Evolutionary conservation across 2,329 filamentous ascomycete species (phyloP).

Genomic region (Phyllosticta citrichinensis): DNA sequence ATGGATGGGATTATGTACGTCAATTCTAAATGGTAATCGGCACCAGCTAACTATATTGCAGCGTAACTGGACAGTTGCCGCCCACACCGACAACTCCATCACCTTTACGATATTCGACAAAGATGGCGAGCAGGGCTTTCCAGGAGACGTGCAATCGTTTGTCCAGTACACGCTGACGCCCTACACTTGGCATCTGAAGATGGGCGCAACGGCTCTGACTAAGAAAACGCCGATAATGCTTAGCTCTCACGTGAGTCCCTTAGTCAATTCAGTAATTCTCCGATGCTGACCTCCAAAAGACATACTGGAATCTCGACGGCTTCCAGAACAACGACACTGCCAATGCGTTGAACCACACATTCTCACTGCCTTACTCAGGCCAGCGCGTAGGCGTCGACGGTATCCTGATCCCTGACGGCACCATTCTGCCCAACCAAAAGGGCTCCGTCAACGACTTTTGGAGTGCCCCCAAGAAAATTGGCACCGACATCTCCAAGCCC

Average conservation of each 20-base stretch:
- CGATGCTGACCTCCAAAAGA: constrained; percentile 31
- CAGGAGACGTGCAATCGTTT: constrained; percentile 64
- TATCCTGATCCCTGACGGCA: constrained; percentile 38
- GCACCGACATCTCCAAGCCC: constrained; percentile 53
- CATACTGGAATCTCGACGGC: constrained; percentile 77
- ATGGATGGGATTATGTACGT: constrained; percentile 58
- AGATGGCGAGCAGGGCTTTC: constrained; percentile 67
- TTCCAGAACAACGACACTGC: constrained; percentile 63
- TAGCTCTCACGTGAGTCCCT: constrained; percentile 51
- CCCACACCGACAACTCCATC: constrained; percentile 56
- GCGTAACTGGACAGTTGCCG: constrained; percentile 66
- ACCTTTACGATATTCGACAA: constrained; percentile 66
- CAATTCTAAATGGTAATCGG: background rate
- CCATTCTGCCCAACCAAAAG: constrained; percentile 58
- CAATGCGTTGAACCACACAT: constrained; percentile 58
- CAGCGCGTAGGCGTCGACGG: constrained; percentile 57
- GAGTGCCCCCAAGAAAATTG: constrained; percentile 69
- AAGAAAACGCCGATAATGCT: constrained; percentile 78
- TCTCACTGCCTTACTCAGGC: constrained; percentile 63
- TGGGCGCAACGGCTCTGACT: constrained; percentile 59
- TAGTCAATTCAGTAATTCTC: background rate
- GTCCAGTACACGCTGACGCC: constrained; percentile 62
- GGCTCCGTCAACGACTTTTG: constrained; percentile 73
- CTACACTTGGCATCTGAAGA: constrained; percentile 61
- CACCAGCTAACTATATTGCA: constrained; percentile 16